Evolutionary conservation across 1,284 basidiomycete genomes (phyloP), one percentile per base, ranked within the genome.

Genomic region (Cutaneotrichosporon arboriforme): DNA sequence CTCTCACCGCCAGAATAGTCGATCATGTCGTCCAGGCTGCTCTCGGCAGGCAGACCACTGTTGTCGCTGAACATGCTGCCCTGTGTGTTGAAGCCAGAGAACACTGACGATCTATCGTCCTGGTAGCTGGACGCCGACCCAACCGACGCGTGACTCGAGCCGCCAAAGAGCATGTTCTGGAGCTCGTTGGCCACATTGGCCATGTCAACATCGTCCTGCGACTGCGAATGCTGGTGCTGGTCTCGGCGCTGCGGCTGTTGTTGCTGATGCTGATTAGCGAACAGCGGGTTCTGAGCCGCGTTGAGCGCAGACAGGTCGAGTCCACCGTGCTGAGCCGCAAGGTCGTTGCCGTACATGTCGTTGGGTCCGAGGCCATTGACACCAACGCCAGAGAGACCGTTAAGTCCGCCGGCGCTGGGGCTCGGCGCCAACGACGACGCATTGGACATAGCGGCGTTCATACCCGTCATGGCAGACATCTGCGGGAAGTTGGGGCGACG

Each of bases 1-100:
- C 53, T 60, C 41, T 68, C 63, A 10, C 62, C 69, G 22, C 69
- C 70, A 10, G 71, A 65, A 52, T 66, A 71, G 50, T 72, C 66
- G 37, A 69, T 63, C 57, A 69, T 68, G 37, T 63, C 61, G 49
- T 70, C 67, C 52, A 69, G 62, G 10, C 43, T 34, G 49, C 57
- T 61, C 21, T 62, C 60, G 21, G 61, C 62, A 3, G 70, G 69
- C 12, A 64, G 61, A 13, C 69, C 46, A 8, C 66, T 68, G 46
- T 64, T 67, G 18, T 71, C 59, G 46, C 67, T 70, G 57, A 62
- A 73, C 22, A 69, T 49, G 17, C 55, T 60, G 21, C 52, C 51
- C 17, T 46, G 47, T 13, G 47, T 47, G 14, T 52, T 46, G 50
- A 63, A 64, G 21, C 52, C 61, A 14, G 69, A 71, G 54, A 65